These are phyloP conservation scores for Podosphaera fusca DNA, from an alignment of 2,329 filamentous ascomycete genomes.

Conservation along the genomic window DNA sequence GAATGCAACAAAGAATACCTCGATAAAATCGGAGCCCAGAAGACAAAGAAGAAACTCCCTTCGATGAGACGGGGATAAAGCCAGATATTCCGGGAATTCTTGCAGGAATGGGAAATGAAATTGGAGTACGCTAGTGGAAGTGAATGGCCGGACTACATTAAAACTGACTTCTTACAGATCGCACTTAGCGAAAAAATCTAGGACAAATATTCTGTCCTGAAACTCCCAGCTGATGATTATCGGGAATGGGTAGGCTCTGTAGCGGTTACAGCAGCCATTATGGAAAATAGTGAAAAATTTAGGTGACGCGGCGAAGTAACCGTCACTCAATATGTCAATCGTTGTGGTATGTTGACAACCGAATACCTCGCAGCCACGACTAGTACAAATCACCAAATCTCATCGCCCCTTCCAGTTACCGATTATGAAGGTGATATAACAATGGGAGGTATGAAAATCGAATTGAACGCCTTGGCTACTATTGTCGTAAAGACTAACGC, in stretches of 20 bases:
- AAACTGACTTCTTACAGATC: background rate
- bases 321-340: background rate
- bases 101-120: background rate
- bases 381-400: too few relatives aligned
- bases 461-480: too few relatives aligned
- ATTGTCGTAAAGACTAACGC: background rate
- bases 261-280: background rate
- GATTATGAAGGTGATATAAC: background rate
- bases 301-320: background rate
- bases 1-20: background rate
- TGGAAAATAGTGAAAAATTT: background rate
- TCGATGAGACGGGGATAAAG: background rate
- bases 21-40: background rate
- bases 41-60: background rate
- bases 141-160: too few relatives aligned
- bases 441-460: too few relatives aligned
- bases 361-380: too few relatives aligned
- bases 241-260: background rate
- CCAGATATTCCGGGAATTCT: background rate
- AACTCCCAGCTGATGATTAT: background rate
- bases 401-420: background rate
- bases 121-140: too few relatives aligned
- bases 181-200: background rate
- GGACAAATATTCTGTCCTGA: background rate
- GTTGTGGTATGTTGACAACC: too few relatives aligned